Evolutionary conservation across 2,329 filamentous ascomycete species (phyloP), one percentile per base, ranked within the genome.

Genomic region (Beauveria varroae): DNA sequence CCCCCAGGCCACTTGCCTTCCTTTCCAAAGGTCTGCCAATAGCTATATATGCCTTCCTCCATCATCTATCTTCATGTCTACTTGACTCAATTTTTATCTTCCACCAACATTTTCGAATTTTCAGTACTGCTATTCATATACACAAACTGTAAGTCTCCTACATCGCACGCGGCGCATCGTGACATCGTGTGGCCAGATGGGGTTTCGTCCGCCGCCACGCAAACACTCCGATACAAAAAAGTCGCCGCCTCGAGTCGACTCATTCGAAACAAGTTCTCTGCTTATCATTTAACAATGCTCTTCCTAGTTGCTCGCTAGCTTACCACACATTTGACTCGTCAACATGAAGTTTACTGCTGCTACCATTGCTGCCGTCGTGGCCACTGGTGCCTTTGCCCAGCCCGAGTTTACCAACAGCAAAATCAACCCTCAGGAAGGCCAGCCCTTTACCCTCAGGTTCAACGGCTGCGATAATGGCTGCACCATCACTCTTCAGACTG

Each of bases 311-410:
- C 43, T 10, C 40, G 20, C 22, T 34, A 46, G 26, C 22, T 30
- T 26, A 20, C 16, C 7, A 43, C 34, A 46, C 44, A 16, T 24
- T 49, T 37, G n/a, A 30, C 20, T 54, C 16, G 40, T 70, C 71
- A 73, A 67, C 63, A 76, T 76, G 73, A 74, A 75, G 72, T 72
- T 68, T 67, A 69, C 72, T 57, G 34, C 70, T 65, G 68, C 66
- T 66, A 63, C 68, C 49, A 51, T 61, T 41, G 62, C 59, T 52
- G 54, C 63, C 40, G 44, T 56, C 65, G 54, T 73, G 49, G 71
- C 67, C 63, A 64, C 65, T 63, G 62, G 66, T 57, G 70, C 62
- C 61, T 37, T 68, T 57, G 73, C 72, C 51, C 55, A 67, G 64
- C 73, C 73, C 54, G 30, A 53, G 22, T 68, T 76, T 67, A 64